Percentiles rank a stretch among this genome's conserved stretches.
Evolutionary conservation across 768 basidiomycete species (phyloP).

Genomic region (Pleurotus citrinopileatus): DNA sequence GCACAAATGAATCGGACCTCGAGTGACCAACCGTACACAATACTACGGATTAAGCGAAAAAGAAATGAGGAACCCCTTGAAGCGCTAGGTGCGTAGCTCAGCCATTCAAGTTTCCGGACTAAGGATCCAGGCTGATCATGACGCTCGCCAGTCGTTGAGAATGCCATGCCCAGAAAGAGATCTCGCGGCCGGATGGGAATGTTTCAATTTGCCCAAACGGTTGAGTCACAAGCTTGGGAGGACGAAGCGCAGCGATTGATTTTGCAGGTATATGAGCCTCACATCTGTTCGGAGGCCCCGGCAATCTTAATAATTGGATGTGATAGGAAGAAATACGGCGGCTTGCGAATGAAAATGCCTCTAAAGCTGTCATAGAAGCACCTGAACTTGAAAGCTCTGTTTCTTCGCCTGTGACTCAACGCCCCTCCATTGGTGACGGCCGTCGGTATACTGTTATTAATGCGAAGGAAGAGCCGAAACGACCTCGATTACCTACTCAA

Average conservation of each 20-base stretch:
- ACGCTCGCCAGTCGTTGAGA: slow-evolving; percentile 56
- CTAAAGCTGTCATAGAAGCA: slow-evolving; percentile 16
- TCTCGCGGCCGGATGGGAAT: slow-evolving; percentile 54
- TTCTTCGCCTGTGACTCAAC: too few species aligned
- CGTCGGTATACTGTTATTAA: slow-evolving; percentile 54
- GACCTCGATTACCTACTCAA: slow-evolving; percentile 29
- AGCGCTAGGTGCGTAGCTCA: slow-evolving; percentile 56
- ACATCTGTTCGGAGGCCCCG: neutral
- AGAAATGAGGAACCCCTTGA: slow-evolving; percentile 81
- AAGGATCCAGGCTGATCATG: slow-evolving; percentile 13
- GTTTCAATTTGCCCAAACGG: slow-evolving; percentile 80
- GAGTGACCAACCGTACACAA: slow-evolving; percentile 50
- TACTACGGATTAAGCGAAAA: slow-evolving; percentile 81
- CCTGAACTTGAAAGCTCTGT: slow-evolving; percentile 8
- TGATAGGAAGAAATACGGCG: slow-evolving; percentile 57
- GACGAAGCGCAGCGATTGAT: slow-evolving; percentile 53
- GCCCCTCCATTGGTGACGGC: slow-evolving; percentile 27
- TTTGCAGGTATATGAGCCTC: slow-evolving; percentile 52
- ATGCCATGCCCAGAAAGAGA: slow-evolving; percentile 58
- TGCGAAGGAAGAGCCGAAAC: slow-evolving; percentile 23
- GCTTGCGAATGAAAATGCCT: slow-evolving; percentile 39
- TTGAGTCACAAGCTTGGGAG: slow-evolving; percentile 68
- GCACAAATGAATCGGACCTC: slow-evolving; percentile 21
- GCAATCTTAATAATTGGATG: neutral
- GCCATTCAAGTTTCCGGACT: slow-evolving; percentile 9